Base-by-base conservation (phyloP, 208 protist genomes). In the Leishmania lainsoni region DNA sequence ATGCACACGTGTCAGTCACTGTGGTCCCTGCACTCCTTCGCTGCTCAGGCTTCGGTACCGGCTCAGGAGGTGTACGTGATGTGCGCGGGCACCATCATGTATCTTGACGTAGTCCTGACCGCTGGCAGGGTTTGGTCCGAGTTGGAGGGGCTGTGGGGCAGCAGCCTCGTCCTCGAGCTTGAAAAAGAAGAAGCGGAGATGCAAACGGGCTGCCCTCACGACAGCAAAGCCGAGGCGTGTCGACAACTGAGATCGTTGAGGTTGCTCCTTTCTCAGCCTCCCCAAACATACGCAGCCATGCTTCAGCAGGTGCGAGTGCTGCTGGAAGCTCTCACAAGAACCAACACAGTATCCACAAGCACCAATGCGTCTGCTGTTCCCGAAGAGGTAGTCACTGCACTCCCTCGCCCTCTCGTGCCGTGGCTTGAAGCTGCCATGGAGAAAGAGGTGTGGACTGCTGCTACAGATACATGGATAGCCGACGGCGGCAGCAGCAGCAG, bases 51-150 rank as follows among this genome's bases (percentile, higher is more conserved):
- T 45, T 91, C 85, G 20, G 75, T 92, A 32, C 91, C 89, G 2
- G 87, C 69, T 10, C 89, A 93, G 69, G 87, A 90, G 70, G 83
- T 88, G 12, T 81, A 90, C 75, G 69, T 94, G 35, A 79, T 93
- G 73, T 87, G 83, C 49, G 84, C 89, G 2, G 80, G 90, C 71
- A 89, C 79, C 16, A 58, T 92, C 12, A 71, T 85, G 10, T 94
- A 94, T 72, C 79, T 94, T 5, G 91, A 94, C 69, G 83, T 84
- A 2, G 79, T 86, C 29, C 6, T 91, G 0, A 51, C 84, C 6
- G 69, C 78, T 12, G 83, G 79, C 29, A 63, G 54, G 48, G 83
- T 83, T 5, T 83, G 79, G 79, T 48, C 58, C 35, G 83, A 86
- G 75, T 54, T 86, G 66, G 75, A 83, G 75, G 79, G 68, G n/a